Percentiles rank a stretch among this genome's conserved stretches.
These are phyloP conservation scores for Amaranthus hypochondriacus DNA, from an alignment of 148 eudicot genomes.

Conservation along the genomic window DNA sequence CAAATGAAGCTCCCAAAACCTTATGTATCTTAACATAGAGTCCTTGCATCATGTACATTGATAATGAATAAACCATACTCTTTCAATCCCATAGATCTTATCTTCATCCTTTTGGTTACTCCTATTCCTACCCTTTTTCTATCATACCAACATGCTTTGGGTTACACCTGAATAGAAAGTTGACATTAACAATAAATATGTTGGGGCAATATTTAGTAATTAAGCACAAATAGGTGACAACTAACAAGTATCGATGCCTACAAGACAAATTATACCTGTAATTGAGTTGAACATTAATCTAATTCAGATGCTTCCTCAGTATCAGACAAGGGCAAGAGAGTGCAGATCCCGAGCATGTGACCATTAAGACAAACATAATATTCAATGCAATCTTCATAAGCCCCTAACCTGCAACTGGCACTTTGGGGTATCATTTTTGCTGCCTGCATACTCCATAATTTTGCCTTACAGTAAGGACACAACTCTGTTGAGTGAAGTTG, in stretches of 20 bases:
- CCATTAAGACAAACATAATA: conserved; percentile 92
- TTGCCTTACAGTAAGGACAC: conserved; percentile 89
- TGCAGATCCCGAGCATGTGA: conserved; percentile 83
- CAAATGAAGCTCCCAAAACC: not conserved
- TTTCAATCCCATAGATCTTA: not conserved
- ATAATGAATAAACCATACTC: not conserved
- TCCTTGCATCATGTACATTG: not conserved
- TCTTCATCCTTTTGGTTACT: not conserved
- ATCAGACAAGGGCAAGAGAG: conserved; percentile 92
- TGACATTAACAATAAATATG: not conserved
- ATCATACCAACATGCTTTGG: not conserved
- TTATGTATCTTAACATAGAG: not conserved
- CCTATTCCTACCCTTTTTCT: not conserved
- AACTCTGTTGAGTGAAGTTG: conserved; percentile 63
- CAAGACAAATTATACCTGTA: conserved; percentile 21
- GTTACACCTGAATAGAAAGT: not conserved
- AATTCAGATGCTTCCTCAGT: conserved; percentile 72
- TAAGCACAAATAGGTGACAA: not conserved
- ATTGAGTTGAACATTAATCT: conserved; percentile 25
- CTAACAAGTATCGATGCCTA: not conserved
- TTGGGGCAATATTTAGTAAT: not conserved
- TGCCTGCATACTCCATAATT: conserved; percentile 78
- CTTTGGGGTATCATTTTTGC: conserved; percentile 84
- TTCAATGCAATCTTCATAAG: conserved; percentile 78
- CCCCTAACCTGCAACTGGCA: conserved; percentile 85